phyloP scores from a whole-genome alignment of 176 grass and related monocot species.

The Oropetium thomaeum region DNA sequence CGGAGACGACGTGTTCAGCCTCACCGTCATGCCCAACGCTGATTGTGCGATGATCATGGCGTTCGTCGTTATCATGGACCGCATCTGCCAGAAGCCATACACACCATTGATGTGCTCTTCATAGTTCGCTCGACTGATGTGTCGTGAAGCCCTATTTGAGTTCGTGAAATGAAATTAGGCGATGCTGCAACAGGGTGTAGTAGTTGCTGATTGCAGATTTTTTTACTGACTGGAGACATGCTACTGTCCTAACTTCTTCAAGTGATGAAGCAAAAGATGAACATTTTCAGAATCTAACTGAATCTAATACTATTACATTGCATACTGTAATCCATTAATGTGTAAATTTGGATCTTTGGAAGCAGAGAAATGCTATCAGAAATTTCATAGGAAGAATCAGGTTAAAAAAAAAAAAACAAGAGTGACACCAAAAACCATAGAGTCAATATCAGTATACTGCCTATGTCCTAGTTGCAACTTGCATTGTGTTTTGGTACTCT shows the following conservation, averaged over 20 bases:
- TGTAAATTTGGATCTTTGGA: background rate
- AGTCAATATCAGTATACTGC: background rate
- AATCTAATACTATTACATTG: background rate
- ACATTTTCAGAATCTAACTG: background rate
- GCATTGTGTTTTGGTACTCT: background rate
- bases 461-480: background rate
- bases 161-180: background rate
- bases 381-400: background rate
- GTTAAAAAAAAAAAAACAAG: background rate
- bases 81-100: conserved; percentile 60
- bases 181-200: background rate
- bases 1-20: conserved; percentile 77
- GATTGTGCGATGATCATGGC: conserved; percentile 71
- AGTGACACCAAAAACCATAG: background rate
- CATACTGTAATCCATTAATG: background rate
- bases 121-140: background rate
- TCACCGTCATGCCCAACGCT: conserved; percentile 34
- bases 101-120: conserved; percentile 61
- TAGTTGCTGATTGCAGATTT: background rate
- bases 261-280: background rate
- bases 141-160: too few species aligned
- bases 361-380: background rate
- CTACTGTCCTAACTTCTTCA: background rate
- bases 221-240: background rate
- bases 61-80: conserved; percentile 72